A percentile compares a stretch with the other conserved stretches of the same genome.
Evolutionary conservation across 1,284 basidiomycete genomes (phyloP).

Genomic region (Ustilago loliicola): DNA sequence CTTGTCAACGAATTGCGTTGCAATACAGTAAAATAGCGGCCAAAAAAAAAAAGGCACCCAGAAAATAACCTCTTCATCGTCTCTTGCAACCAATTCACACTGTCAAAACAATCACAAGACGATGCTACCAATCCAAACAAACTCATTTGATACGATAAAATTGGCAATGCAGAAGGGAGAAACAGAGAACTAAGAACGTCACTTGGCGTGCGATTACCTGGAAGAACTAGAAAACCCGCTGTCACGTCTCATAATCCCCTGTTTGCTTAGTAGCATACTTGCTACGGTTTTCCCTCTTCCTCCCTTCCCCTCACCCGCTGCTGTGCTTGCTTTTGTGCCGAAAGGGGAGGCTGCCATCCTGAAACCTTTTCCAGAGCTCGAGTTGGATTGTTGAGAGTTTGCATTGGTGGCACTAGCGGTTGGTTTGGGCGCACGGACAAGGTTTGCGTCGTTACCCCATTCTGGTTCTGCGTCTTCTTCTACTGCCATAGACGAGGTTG

Average conservation of each 20-base stretch:
- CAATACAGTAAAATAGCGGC: no score
- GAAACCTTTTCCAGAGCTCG: background rate
- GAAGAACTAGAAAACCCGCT: constrained; percentile 30
- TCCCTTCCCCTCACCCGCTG: background rate
- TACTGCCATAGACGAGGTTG: constrained; percentile 3
- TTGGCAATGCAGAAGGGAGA: no score
- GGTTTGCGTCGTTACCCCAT: constrained; percentile 51
- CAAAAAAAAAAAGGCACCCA: no score
- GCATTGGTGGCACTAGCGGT: constrained; percentile 19
- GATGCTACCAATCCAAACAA: no score
- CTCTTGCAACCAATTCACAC: no score
- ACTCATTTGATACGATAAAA: no score
- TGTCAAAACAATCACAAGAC: no score
- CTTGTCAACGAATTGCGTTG: no score
- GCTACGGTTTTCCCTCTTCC: background rate
- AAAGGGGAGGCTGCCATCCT: background rate
- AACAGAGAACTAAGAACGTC: no score
- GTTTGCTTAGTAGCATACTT: constrained; percentile 27
- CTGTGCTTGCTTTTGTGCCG: background rate
- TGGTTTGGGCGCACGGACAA: constrained; percentile 41
- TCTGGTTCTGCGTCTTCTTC: constrained; percentile 51
- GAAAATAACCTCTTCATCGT: no score
- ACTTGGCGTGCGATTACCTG: no score
- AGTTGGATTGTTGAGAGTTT: background rate
- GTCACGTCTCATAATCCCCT: constrained; percentile 39